phyloP scores from a whole-genome alignment of 345 rosid species.

The Linum usitatissimum region DNA sequence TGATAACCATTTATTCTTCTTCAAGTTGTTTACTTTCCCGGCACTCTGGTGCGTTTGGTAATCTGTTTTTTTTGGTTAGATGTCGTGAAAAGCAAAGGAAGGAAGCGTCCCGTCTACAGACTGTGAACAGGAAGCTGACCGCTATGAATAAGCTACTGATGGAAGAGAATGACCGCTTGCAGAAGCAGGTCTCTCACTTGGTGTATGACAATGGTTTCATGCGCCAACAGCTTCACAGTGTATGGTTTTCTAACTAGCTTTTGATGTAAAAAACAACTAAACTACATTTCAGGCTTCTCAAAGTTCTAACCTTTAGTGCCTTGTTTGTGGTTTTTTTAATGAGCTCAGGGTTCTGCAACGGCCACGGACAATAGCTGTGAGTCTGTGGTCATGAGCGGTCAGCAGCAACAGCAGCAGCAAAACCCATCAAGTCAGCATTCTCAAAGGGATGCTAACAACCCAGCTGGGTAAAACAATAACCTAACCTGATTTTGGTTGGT shows the following conservation, averaged over 20 bases:
- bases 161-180: constrained; percentile 98
- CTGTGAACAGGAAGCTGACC: constrained; percentile 74
- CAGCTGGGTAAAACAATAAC: constrained; percentile 58
- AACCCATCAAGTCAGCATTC: constrained; percentile 90
- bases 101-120: constrained; percentile 84
- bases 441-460: constrained; percentile 92
- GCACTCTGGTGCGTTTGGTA: too few relatives aligned
- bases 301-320: neutral
- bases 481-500: too few relatives aligned
- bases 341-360: constrained; percentile 61
- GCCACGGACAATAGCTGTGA: constrained; percentile 99
- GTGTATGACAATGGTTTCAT: constrained; percentile 88
- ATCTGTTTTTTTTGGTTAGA: constrained; percentile 26
- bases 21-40: too few relatives aligned
- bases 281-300: neutral
- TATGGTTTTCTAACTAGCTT: constrained; percentile 17
- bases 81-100: constrained; percentile 98
- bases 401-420: constrained; percentile 92
- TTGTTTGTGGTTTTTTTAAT: neutral
- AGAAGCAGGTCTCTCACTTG: constrained; percentile 94
- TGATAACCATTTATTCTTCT: too few relatives aligned
- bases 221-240: constrained; percentile 64
- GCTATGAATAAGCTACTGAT: constrained; percentile 94
- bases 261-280: neutral
- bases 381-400: constrained; percentile 98